These are phyloP conservation scores for Exsudoporus floridanus DNA, from an alignment of 1,284 basidiomycete species.

Conservation along the genomic window DNA sequence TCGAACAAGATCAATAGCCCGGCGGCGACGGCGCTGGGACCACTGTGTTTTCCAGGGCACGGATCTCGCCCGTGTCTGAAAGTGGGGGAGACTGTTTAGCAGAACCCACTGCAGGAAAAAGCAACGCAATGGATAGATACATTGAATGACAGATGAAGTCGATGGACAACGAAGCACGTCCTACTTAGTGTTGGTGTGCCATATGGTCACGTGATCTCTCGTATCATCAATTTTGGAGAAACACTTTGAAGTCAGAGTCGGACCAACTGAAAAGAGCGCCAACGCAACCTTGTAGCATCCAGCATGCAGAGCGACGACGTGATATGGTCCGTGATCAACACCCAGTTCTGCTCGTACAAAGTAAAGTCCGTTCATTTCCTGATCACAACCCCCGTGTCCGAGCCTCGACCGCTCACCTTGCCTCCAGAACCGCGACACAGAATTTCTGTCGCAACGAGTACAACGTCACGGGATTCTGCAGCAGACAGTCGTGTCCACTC, in stretches of 20 bases:
- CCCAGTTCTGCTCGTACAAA: slow-evolving; percentile 96
- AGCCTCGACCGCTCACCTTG: slow-evolving; percentile 5
- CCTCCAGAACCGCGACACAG: slow-evolving; percentile 80
- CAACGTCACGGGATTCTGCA: slow-evolving; percentile 98
- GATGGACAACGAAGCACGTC: no score
- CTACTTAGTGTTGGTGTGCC: no score
- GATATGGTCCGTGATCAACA: slow-evolving; percentile 93
- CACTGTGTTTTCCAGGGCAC: no score
- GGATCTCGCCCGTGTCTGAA: neutral
- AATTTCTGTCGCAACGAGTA: slow-evolving; percentile 99
- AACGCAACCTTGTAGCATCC: neutral
- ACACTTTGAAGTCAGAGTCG: no score
- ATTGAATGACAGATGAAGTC: neutral
- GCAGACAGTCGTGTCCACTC: slow-evolving; percentile 92
- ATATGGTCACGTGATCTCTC: neutral
- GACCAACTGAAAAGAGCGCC: neutral
- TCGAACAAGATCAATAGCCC: neutral
- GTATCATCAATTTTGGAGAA: neutral
- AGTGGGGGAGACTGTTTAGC: neutral
- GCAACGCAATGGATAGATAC: neutral
- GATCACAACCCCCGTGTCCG: neutral
- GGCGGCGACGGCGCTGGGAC: neutral
- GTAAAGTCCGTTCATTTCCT: slow-evolving; percentile 72
- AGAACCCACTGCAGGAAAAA: neutral
- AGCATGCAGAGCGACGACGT: slow-evolving; percentile 90